Percentiles rank a stretch among this genome's conserved stretches.
These are phyloP conservation scores for Sphagnum fallax DNA, from an alignment of 228 moss, liverwort and hornwort genomes.

Conservation along the genomic window DNA sequence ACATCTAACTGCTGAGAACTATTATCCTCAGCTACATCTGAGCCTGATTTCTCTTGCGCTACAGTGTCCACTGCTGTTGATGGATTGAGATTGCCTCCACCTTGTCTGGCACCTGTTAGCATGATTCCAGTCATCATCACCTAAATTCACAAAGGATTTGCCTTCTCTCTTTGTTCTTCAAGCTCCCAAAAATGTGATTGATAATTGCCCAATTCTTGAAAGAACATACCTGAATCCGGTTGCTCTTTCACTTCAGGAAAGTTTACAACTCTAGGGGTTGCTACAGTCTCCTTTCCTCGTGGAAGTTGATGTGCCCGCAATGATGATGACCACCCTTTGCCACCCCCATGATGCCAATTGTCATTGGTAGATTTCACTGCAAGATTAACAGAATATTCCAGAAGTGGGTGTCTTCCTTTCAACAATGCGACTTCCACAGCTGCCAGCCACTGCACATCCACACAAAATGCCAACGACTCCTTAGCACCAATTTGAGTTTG, in stretches of 20 bases:
- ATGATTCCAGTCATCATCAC: too few species aligned
- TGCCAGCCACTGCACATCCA: slow-evolving; percentile 65
- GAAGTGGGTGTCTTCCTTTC: slow-evolving; percentile 64
- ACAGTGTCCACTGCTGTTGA: too few species aligned
- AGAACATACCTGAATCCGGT: slow-evolving; percentile 1
- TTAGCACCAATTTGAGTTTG: neutral
- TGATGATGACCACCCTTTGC: neutral
- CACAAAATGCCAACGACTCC: neutral
- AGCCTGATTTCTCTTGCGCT: too few species aligned
- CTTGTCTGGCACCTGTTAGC: too few species aligned
- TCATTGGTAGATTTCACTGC: slow-evolving; percentile 6
- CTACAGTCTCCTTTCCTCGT: neutral
- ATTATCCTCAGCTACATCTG: too few species aligned
- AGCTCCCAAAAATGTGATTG: too few species aligned
- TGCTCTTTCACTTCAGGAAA: neutral
- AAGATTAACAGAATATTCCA: slow-evolving; percentile 19
- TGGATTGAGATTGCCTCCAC: too few species aligned
- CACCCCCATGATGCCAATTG: neutral
- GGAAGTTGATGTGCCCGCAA: slow-evolving; percentile 1
- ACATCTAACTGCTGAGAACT: too few species aligned
- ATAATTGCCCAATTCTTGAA: neutral
- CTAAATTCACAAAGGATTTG: too few species aligned
- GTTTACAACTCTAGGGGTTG: neutral
- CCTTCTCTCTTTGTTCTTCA: too few species aligned
- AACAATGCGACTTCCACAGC: slow-evolving; percentile 74